Evolutionary conservation across 2,329 filamentous ascomycete genomes (phyloP).

Genomic region (Cercospora sp.): DNA sequence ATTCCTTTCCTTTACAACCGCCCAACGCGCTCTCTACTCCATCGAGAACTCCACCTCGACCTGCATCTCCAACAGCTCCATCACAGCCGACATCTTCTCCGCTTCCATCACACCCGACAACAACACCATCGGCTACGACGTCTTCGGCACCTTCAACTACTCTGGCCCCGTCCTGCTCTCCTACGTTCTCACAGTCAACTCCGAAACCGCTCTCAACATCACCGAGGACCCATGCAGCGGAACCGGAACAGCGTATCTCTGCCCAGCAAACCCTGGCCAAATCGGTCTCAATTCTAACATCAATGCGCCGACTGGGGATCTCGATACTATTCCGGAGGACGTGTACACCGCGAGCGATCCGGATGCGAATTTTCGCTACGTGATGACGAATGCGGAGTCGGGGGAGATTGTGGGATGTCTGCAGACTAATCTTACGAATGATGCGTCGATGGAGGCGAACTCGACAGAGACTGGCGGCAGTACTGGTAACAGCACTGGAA

Average conservation of each 20-base stretch:
- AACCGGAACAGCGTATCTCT: not conserved
- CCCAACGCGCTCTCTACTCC: conserved; percentile 69
- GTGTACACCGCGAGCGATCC: not conserved
- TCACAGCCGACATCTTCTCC: conserved; percentile 84
- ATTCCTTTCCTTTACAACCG: conserved; percentile 33
- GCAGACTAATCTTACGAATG: conserved; percentile 5
- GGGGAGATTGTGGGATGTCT: conserved; percentile 3
- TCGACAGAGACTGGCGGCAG: not conserved
- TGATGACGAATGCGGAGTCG: not conserved
- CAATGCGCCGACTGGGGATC: not conserved
- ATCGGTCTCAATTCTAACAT: not conserved
- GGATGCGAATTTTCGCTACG: not conserved
- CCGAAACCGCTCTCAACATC: conserved; percentile 62
- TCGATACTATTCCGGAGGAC: not conserved
- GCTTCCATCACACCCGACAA: conserved; percentile 76
- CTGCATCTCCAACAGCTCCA: conserved; percentile 79
- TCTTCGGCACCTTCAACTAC: conserved; percentile 81
- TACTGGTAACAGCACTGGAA: not conserved
- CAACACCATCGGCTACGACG: conserved; percentile 67
- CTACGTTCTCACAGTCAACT: conserved; percentile 72
- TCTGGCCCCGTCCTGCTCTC: conserved; percentile 77
- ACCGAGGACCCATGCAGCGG: conserved; percentile 44
- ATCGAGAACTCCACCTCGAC: conserved; percentile 68
- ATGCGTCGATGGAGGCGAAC: not conserved
- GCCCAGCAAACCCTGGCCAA: conserved; percentile 3